Evolutionary conservation across 208 protist genomes (phyloP).

Genomic region (Acanthamoeba royreba): DNA sequence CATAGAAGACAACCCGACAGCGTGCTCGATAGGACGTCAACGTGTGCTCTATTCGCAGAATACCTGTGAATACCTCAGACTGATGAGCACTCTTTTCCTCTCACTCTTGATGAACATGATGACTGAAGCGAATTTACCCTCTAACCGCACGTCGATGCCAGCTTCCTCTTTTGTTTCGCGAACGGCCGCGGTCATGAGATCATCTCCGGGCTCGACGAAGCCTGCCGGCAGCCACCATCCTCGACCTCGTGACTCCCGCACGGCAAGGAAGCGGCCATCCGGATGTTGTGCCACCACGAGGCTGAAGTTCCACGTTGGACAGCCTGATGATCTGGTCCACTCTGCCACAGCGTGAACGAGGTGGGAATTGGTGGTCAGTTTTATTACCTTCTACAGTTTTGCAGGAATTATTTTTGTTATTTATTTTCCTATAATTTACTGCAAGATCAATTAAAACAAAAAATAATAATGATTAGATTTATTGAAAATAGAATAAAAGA

Average conservation of each 20-base stretch:
- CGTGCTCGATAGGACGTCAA: background rate
- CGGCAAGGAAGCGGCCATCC: constrained; percentile 23
- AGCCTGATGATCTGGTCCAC: background rate
- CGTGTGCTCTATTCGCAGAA: constrained; percentile 10
- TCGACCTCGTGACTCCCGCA: constrained; percentile 3
- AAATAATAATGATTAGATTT: too few species aligned
- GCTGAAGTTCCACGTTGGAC: constrained; percentile 25
- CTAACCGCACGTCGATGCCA: background rate
- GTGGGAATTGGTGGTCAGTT: background rate
- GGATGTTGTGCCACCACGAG: constrained; percentile 19
- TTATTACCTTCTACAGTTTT: too few species aligned
- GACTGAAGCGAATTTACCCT: background rate
- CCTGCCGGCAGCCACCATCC: constrained; percentile 24
- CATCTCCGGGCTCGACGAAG: constrained; percentile 14
- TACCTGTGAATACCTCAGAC: background rate
- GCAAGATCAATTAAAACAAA: too few species aligned
- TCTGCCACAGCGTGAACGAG: background rate
- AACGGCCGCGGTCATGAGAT: background rate
- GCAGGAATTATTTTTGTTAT: too few species aligned
- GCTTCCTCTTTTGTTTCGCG: constrained; percentile 8
- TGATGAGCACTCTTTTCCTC: background rate
- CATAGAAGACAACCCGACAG: background rate
- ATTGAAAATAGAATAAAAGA: too few species aligned
- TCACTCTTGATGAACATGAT: background rate
- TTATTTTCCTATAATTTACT: too few species aligned